Conservation (phyloP, 495 filamentous ascomycete species). For the Filosporella fistucella region DNA sequence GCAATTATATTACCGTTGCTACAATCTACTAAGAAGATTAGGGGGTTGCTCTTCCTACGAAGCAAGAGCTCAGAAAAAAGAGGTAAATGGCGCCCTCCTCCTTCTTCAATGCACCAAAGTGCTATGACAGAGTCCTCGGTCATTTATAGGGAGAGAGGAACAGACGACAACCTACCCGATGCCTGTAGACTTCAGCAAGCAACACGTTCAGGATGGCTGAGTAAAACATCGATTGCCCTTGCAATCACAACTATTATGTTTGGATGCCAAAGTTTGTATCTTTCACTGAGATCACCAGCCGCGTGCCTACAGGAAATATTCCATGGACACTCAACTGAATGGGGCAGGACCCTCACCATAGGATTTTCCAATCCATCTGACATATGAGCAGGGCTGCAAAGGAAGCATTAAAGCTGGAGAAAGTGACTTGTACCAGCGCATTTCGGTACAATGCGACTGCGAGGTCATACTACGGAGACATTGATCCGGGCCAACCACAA, state of each 20-base stretch:
- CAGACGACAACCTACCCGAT: too few relatives aligned
- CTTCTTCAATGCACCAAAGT: too few relatives aligned
- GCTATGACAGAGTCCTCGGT: too few relatives aligned
- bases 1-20: too few relatives aligned
- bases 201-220: too few relatives aligned
- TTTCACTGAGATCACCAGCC: background rate
- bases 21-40: too few relatives aligned
- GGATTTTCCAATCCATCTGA: background rate
- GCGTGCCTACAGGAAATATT: background rate
- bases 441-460: constrained; percentile 14
- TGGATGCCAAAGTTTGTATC: constrained; percentile 1
- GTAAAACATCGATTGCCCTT: too few relatives aligned
- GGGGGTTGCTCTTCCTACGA: too few relatives aligned
- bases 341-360: background rate
- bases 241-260: background rate
- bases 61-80: too few relatives aligned
- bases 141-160: too few relatives aligned
- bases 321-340: constrained; percentile 3
- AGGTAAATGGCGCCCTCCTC: too few relatives aligned
- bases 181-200: too few relatives aligned
- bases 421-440: constrained; percentile 10
- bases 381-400: constrained; percentile 1
- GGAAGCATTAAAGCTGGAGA: background rate
- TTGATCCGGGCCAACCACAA: constrained; percentile 8
- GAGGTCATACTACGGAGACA: constrained; percentile 8